phyloP scores from a whole-genome alignment of 306 rosid genomes.

The Lablab purpureus region DNA sequence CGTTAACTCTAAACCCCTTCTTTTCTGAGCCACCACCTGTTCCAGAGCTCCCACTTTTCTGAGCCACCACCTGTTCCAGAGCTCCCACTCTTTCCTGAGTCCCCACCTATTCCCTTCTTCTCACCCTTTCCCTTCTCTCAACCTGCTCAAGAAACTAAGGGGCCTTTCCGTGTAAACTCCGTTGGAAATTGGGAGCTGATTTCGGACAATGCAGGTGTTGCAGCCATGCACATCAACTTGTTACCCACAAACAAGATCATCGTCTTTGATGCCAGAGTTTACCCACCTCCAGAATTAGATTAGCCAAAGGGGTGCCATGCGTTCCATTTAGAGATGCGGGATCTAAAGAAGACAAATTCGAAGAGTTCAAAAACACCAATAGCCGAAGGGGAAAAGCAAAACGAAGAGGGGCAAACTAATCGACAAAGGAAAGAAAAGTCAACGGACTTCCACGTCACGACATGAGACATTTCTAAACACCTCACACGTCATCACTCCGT shows the following conservation, averaged over 20 bases:
- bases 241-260: constrained; percentile 73
- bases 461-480: too few relatives aligned
- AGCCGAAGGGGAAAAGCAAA: too few relatives aligned
- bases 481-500: too few relatives aligned
- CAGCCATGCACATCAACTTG: constrained; percentile 78
- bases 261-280: constrained; percentile 61
- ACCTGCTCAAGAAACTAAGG: neutral
- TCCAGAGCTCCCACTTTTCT: neutral
- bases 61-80: neutral
- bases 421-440: too few relatives aligned
- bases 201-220: constrained; percentile 56
- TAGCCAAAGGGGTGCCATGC: constrained; percentile 60
- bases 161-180: constrained; percentile 21
- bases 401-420: too few relatives aligned
- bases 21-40: neutral
- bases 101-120: too few relatives aligned
- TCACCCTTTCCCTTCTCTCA: neutral
- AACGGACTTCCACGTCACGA: too few relatives aligned
- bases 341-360: neutral
- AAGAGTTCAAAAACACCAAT: too few relatives aligned
- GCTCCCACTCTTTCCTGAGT: too few relatives aligned
- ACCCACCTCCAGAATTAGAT: constrained; percentile 59
- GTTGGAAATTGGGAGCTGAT: constrained; percentile 61
- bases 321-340: constrained; percentile 44
- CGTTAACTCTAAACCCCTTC: neutral